phyloP scores from a whole-genome alignment of 1,284 basidiomycete genomes.

The Inonotus hispidus region DNA sequence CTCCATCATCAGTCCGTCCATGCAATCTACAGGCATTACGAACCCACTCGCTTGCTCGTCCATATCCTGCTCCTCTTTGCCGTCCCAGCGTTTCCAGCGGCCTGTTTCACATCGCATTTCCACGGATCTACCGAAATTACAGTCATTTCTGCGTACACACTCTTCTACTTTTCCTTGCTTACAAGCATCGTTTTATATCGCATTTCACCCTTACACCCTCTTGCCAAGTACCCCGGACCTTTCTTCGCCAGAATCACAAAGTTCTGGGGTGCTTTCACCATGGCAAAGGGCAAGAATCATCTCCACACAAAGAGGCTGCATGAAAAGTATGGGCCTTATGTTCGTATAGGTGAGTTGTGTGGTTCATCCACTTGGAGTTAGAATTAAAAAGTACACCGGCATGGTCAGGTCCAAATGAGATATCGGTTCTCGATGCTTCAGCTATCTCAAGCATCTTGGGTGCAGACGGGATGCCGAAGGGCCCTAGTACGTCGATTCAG shows the following conservation, averaged over 20 bases:
- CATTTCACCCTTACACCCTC: conserved; percentile 24
- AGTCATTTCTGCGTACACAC: neutral
- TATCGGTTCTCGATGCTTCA: conserved; percentile 28
- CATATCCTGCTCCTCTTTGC: neutral
- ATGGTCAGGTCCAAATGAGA: conserved; percentile 33
- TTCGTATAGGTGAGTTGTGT: conserved; percentile 22
- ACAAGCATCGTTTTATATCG: conserved; percentile 20
- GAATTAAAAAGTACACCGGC: too few relatives aligned
- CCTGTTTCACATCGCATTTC: neutral
- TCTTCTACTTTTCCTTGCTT: conserved; percentile 11
- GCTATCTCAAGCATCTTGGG: conserved; percentile 28
- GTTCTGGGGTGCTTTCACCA: conserved; percentile 1
- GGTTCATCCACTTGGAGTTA: too few relatives aligned
- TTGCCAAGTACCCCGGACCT: conserved; percentile 24
- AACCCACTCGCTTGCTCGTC: conserved; percentile 4
- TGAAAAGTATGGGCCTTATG: conserved; percentile 20
- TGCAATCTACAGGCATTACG: conserved; percentile 10
- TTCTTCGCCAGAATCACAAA: conserved; percentile 19
- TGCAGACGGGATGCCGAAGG: conserved; percentile 20
- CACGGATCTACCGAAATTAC: neutral
- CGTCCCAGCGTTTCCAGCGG: neutral
- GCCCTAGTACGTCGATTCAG: neutral
- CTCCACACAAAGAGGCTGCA: conserved; percentile 18
- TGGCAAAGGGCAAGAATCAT: conserved; percentile 17
- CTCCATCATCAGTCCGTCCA: conserved; percentile 8